Percentiles rank a stretch among this genome's conserved stretches.
Evolutionary conservation across 192 early-diverging fungal genomes (phyloP).

Genomic region (Gonapodya sp.): DNA sequence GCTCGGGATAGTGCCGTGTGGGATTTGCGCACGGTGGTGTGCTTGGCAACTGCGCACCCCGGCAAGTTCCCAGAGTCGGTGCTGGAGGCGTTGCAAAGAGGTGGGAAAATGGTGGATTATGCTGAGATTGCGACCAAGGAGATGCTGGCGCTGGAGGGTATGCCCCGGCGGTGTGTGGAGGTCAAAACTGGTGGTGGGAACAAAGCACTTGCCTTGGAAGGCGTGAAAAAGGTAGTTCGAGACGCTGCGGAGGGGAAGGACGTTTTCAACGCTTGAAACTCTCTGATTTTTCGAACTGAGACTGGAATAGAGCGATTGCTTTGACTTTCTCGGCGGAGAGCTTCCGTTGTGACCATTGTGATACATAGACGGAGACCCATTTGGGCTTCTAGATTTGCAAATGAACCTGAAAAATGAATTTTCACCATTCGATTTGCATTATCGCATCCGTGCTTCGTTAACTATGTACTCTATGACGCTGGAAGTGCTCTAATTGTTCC

Average conservation of each 20-base stretch:
- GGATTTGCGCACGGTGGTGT: slow-evolving; percentile 35
- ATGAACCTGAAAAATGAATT: too few species aligned
- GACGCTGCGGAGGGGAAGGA: slow-evolving; percentile 14
- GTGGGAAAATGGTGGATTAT: slow-evolving; percentile 25
- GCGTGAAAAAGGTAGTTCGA: slow-evolving; percentile 19
- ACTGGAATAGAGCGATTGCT: too few species aligned
- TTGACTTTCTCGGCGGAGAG: too few species aligned
- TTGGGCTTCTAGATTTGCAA: too few species aligned
- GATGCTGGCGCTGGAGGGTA: slow-evolving; percentile 29
- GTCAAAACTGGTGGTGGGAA: slow-evolving; percentile 28
- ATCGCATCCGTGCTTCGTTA: too few species aligned
- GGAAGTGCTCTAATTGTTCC: too few species aligned
- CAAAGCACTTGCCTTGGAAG: slow-evolving; percentile 16
- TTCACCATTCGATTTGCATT: too few species aligned
- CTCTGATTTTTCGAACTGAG: not conserved
- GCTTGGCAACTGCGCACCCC: slow-evolving; percentile 86
- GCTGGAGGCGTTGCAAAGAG: slow-evolving; percentile 39
- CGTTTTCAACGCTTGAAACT: not conserved
- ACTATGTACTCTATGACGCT: too few species aligned
- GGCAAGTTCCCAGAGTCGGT: slow-evolving; percentile 96
- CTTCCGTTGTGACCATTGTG: too few species aligned
- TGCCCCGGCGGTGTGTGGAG: slow-evolving; percentile 33
- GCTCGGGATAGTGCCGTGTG: slow-evolving; percentile 14
- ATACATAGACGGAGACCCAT: too few species aligned
- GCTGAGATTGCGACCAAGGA: slow-evolving; percentile 39